A percentile compares a stretch with the other conserved stretches of the same genome.
phyloP scores from a whole-genome alignment of 192 early-diverging fungal species.

The Pilobolus umbonatus region DNA sequence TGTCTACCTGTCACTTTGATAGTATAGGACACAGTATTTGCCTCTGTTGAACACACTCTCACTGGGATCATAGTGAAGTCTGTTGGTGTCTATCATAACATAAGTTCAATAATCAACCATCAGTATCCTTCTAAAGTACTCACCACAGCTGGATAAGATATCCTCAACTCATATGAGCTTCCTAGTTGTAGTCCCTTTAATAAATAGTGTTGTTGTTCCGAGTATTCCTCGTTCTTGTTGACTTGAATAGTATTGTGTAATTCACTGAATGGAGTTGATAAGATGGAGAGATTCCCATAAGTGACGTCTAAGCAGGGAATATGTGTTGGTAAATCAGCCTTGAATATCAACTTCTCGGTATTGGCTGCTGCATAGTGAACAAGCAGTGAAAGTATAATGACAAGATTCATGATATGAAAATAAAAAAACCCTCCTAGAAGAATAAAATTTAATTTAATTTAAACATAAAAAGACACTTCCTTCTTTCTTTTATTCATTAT shows the following conservation, averaged over 20 bases:
- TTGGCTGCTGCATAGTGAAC: not conserved
- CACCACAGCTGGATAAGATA: not conserved
- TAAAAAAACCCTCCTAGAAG: not conserved
- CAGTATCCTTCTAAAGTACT: not conserved
- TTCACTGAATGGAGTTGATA: not conserved
- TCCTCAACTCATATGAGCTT: not conserved
- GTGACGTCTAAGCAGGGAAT: not conserved
- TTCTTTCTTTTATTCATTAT: conserved; percentile 11
- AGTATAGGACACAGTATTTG: not conserved
- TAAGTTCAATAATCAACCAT: not conserved
- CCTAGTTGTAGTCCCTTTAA: not conserved
- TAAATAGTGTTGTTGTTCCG: not conserved
- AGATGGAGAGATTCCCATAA: not conserved
- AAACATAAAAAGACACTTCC: not conserved
- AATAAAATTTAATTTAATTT: not conserved
- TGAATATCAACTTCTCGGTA: not conserved
- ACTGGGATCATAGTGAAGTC: not conserved
- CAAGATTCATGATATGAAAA: not conserved
- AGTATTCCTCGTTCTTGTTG: not conserved
- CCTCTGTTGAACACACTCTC: not conserved
- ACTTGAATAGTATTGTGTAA: not conserved
- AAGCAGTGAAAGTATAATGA: not conserved
- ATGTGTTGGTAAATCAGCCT: not conserved
- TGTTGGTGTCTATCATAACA: not conserved
- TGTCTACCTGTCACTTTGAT: not conserved